Conservation (phyloP, 345 rosid genomes). For the Acer campestre region DNA sequence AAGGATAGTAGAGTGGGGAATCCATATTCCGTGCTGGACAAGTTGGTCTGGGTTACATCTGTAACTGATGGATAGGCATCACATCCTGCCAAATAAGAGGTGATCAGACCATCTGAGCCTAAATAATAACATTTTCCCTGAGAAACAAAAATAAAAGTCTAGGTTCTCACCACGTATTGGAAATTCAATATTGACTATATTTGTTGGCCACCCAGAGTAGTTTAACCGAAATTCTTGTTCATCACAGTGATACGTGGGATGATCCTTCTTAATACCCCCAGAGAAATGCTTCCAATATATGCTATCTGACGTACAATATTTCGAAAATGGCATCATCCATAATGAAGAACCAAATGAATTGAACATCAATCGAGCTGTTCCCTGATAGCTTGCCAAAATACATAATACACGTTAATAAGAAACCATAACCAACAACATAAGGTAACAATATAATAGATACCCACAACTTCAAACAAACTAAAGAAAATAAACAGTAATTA, state of each 20-base stretch:
- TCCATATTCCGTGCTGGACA: slow-evolving; percentile 86
- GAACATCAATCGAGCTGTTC: slow-evolving; percentile 89
- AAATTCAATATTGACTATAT: slow-evolving; percentile 86
- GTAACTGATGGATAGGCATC: slow-evolving; percentile 73
- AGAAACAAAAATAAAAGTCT: slow-evolving; percentile 5
- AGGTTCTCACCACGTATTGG: slow-evolving; percentile 64
- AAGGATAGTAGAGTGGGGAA: slow-evolving; percentile 87
- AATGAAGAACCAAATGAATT: slow-evolving; percentile 86
- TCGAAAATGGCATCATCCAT: slow-evolving; percentile 93
- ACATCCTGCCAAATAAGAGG: slow-evolving; percentile 43
- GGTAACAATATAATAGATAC: slow-evolving; percentile 11
- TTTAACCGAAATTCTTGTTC: slow-evolving; percentile 71
- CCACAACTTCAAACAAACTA: slow-evolving; percentile 1
- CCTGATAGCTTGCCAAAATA: slow-evolving; percentile 83
- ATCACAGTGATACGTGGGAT: slow-evolving; percentile 71
- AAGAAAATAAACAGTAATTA: slow-evolving; percentile 1
- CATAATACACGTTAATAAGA: slow-evolving; percentile 40
- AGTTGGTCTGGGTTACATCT: slow-evolving; percentile 60
- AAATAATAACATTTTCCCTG: slow-evolving; percentile 16
- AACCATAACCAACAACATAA: slow-evolving; percentile 17
- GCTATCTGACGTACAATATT: slow-evolving; percentile 78
- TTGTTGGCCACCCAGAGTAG: slow-evolving; percentile 98
- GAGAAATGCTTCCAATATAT: slow-evolving; percentile 75
- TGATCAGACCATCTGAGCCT: slow-evolving; percentile 21
- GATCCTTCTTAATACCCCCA: slow-evolving; percentile 51